phyloP scores from a whole-genome alignment of 805 yeast genomes.

The Candida sonorensis region DNA sequence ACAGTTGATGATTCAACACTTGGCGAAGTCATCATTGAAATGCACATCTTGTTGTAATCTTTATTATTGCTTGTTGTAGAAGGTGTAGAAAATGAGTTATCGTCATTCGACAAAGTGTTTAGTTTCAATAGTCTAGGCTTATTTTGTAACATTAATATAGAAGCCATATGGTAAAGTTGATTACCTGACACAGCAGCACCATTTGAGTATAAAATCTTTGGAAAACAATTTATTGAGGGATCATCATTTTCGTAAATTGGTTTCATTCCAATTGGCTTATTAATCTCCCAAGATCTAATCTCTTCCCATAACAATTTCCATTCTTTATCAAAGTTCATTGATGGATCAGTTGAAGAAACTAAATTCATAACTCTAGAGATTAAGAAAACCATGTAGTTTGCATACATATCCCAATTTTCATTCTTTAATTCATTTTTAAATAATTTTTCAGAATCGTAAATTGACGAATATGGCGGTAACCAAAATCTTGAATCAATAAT shows the following conservation, averaged over 20 bases:
- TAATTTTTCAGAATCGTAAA: slow-evolving; percentile 20
- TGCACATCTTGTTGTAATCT: slow-evolving; percentile 1
- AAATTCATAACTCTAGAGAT: slow-evolving; percentile 31
- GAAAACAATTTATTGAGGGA: slow-evolving; percentile 19
- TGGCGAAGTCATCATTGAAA: slow-evolving; percentile 3
- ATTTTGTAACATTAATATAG: slow-evolving; percentile 31
- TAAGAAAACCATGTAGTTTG: slow-evolving; percentile 34
- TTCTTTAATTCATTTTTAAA: slow-evolving; percentile 13
- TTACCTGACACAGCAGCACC: slow-evolving; percentile 36
- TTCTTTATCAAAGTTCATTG: slow-evolving; percentile 25
- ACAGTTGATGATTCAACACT: background rate
- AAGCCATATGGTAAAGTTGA: slow-evolving; percentile 34
- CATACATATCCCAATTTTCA: slow-evolving; percentile 25
- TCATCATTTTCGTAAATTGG: slow-evolving; percentile 27
- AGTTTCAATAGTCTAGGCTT: slow-evolving; percentile 26
- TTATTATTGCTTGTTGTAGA: no score
- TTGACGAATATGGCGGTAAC: slow-evolving; percentile 24
- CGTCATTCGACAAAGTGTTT: slow-evolving; percentile 2
- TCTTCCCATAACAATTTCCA: slow-evolving; percentile 34
- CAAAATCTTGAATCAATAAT: slow-evolving; percentile 29
- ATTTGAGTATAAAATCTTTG: slow-evolving; percentile 31
- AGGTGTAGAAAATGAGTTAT: no score
- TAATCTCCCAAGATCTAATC: slow-evolving; percentile 28
- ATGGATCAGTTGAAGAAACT: slow-evolving; percentile 19
- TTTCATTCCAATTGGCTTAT: slow-evolving; percentile 28